These are phyloP conservation scores for Berkeleyomyces basicola DNA, from an alignment of 2,329 filamentous ascomycete species.

Conservation along the genomic window DNA sequence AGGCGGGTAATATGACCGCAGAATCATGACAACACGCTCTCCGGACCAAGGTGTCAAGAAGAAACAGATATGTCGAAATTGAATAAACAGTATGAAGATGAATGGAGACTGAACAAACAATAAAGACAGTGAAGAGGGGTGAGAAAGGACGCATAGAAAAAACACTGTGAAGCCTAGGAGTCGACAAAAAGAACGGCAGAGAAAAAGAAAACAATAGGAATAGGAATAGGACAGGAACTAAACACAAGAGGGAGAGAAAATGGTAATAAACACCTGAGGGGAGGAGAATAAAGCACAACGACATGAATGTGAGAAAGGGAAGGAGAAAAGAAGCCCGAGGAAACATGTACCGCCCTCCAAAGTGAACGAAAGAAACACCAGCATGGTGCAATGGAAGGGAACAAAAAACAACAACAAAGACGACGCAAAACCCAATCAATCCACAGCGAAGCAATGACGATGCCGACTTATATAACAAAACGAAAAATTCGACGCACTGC, in stretches of 20 bases:
- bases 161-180: background rate
- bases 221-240: constrained; percentile 1
- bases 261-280: constrained; percentile 1
- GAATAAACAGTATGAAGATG: constrained; percentile 3
- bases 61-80: background rate
- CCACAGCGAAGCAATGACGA: constrained; percentile 7
- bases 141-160: background rate
- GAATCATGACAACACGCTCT: background rate
- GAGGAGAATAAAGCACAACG: background rate
- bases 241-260: background rate
- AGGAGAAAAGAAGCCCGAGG: background rate
- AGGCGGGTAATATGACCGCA: background rate
- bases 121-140: background rate
- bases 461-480: constrained; percentile 11
- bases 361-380: no score
- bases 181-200: background rate
- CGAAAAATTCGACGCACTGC: constrained; percentile 7
- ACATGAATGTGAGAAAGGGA: background rate
- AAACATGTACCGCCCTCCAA: background rate
- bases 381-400: background rate
- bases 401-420: background rate
- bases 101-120: background rate
- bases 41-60: background rate
- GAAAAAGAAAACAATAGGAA: constrained; percentile 3
- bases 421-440: constrained; percentile 7